These are phyloP conservation scores for Apiosordaria backusii DNA, from an alignment of 495 filamentous ascomycete species.

Conservation along the genomic window DNA sequence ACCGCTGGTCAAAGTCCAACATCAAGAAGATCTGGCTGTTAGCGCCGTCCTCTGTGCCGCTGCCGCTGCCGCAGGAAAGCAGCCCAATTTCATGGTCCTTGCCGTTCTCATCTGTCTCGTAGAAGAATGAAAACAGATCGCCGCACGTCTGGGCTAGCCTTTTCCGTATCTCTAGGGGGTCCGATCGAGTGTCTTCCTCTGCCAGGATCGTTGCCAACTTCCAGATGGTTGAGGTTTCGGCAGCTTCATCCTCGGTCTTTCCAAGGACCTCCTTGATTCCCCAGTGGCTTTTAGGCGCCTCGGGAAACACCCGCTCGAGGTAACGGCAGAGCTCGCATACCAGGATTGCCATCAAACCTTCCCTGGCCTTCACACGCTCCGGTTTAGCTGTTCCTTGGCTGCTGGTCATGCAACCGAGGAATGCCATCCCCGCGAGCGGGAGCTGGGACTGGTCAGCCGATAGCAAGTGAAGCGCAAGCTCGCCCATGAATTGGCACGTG, in stretches of 20 bases:
- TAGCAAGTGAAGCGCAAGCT: neutral
- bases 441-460: constrained; percentile 10
- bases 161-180: neutral
- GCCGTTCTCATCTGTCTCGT: neutral
- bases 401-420: constrained; percentile 14
- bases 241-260: neutral
- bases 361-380: neutral
- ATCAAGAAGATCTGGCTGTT: constrained; percentile 16
- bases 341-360: constrained; percentile 10
- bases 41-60: neutral
- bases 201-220: constrained; percentile 8
- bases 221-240: constrained; percentile 9
- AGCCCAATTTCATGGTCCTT: constrained; percentile 15
- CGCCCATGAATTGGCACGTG: neutral
- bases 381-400: neutral
- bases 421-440: constrained; percentile 10
- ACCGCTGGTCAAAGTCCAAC: constrained; percentile 15
- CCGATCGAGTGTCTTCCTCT: neutral
- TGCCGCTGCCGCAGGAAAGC: constrained; percentile 2
- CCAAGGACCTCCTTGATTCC: constrained; percentile 14
- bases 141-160: constrained; percentile 9
- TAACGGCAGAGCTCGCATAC: constrained; percentile 24
- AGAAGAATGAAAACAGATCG: constrained; percentile 13
- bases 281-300: neutral
- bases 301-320: constrained; percentile 7